Evolutionary conservation across 768 basidiomycete genomes (phyloP), one percentile per base, ranked within the genome.

Genomic region (Hygrophoropsis aurantiaca): DNA sequence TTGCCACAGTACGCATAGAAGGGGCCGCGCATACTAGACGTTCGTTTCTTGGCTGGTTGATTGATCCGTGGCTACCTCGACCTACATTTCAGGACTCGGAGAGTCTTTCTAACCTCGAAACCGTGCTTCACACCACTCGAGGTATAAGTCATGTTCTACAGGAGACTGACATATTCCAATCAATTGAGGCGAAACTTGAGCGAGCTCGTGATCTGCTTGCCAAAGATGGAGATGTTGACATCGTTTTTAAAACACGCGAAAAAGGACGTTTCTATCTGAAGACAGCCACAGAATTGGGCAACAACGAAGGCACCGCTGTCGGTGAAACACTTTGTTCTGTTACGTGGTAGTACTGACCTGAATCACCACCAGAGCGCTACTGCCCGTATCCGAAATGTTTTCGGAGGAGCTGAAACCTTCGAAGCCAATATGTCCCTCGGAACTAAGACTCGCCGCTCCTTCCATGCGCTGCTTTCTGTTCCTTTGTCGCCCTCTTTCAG

Each of bases 301-400:
- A 95, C 50, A 87, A 85, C 41, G 97, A 97, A 65, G 95, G 90
- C 10, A 93, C 73, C 46, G 93, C 92, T n/a, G 94, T 93, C 60
- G 61, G 90, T 78, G 20, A 23, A 5, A 43, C 1, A 19, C 24
- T 38, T 45, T 44, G 46, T 40, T 20, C 20, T n/a, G 15, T 13
- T 18, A n/a, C 10, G 11, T n/a, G 8, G 30, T 21, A 23, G 40
- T 23, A 19, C 16, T 5, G 23, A 13, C 42, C 30, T 20, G 18
- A 36, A 25, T 24, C 7, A 42, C 27, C 26, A 23, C 27, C 50
- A 87, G 93, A 87, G 85, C 45, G 79, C 86, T 33, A 90, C 86
- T 5, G 92, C 81, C 6, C 82, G 87, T 42, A 67, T 97, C 33
- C 78, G 89, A 11, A 98, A 98, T 65, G 79, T 87, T 4, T 87